Conservation (phyloP, 2,329 filamentous ascomycete genomes). For the Neospermospora avenae region DNA sequence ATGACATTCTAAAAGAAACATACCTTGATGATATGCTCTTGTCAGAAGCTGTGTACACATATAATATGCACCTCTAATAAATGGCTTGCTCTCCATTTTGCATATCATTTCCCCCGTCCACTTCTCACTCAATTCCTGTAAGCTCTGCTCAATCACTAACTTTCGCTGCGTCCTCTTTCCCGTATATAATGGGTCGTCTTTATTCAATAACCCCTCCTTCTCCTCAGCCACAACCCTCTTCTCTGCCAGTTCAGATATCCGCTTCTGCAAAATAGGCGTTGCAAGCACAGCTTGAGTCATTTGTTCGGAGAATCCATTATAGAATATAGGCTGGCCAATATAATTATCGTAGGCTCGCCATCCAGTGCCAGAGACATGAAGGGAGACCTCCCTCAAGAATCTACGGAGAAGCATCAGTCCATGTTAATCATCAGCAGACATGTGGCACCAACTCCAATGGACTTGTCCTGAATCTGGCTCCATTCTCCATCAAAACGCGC, state of each 20-base stretch:
- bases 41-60: conserved; percentile 82
- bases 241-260: conserved; percentile 74
- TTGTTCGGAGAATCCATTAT: conserved; percentile 83
- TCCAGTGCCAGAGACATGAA: conserved; percentile 88
- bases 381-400: conserved; percentile 88
- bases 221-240: conserved; percentile 73
- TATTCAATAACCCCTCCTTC: conserved; percentile 64
- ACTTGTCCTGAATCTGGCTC: conserved; percentile 77
- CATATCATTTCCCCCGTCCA: conserved; percentile 97
- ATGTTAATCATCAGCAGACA: not conserved
- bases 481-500: conserved; percentile 72
- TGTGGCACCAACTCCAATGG: conserved; percentile 51
- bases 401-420: conserved; percentile 37
- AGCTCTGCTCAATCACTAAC: conserved; percentile 64
- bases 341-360: conserved; percentile 93
- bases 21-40: conserved; percentile 88
- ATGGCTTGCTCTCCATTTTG: conserved; percentile 94
- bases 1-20: conserved; percentile 5
- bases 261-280: conserved; percentile 69
- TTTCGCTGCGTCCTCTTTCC: conserved; percentile 52
- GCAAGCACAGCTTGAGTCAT: conserved; percentile 78
- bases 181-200: conserved; percentile 52
- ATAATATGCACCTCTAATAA: conserved; percentile 92
- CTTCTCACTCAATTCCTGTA: conserved; percentile 78
- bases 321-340: conserved; percentile 91